Conservation (phyloP, 768 basidiomycete species). For the Suillus sp. region DNA sequence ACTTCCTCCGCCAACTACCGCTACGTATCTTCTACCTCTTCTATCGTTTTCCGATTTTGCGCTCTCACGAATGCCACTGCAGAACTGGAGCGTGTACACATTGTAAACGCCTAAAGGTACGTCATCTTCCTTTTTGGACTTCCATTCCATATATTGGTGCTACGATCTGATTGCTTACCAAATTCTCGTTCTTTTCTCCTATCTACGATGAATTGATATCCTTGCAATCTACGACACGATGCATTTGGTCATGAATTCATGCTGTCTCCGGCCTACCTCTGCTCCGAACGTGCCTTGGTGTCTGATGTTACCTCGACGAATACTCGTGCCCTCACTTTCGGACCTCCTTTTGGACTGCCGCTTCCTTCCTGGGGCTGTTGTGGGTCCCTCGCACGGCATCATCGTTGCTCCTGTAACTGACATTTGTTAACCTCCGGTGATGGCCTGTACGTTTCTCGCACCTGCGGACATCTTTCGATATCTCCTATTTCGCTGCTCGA, state of each 20-base stretch:
- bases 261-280: slow-evolving; percentile 19
- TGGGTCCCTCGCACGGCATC: slow-evolving; percentile 7
- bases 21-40: slow-evolving; percentile 10
- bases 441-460: slow-evolving; percentile 4
- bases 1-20: slow-evolving; percentile 15
- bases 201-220: slow-evolving; percentile 18
- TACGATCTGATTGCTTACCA: slow-evolving; percentile 24
- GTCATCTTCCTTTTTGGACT: slow-evolving; percentile 28
- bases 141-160: neutral
- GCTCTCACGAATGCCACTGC: slow-evolving; percentile 17
- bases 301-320: slow-evolving; percentile 8
- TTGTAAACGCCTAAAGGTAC: slow-evolving; percentile 86
- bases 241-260: slow-evolving; percentile 19
- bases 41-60: slow-evolving; percentile 12
- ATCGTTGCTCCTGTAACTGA: slow-evolving; percentile 27
- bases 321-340: slow-evolving; percentile 6
- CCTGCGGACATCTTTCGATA: neutral
- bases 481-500: slow-evolving; percentile 3
- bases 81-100: slow-evolving; percentile 84
- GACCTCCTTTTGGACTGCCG: neutral
- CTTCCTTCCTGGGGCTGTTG: slow-evolving; percentile 7
- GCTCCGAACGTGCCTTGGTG: slow-evolving; percentile 23
- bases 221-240: slow-evolving; percentile 17
- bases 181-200: slow-evolving; percentile 16
- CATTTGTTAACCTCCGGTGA: slow-evolving; percentile 28